Conservation (phyloP, 345 rosid genomes). For the Syzygium grande region DNA sequence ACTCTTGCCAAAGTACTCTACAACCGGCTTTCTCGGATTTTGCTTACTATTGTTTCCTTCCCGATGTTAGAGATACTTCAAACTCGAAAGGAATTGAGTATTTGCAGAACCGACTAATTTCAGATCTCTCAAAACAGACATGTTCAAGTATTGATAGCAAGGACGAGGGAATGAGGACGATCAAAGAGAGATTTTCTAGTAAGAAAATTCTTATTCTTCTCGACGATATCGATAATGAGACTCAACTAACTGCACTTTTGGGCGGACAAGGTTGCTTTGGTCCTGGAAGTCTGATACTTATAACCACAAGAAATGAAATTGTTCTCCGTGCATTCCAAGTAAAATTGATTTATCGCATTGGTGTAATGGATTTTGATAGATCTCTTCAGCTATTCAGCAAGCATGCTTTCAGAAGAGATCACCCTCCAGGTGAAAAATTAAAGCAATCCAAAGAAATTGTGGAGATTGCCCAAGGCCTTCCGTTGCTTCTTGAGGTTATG, state of each 20-base stretch:
- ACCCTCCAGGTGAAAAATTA: background rate
- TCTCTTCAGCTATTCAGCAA: background rate
- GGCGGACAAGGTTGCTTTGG: background rate
- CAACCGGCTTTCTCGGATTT: background rate
- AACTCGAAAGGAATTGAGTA: background rate
- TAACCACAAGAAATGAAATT: background rate
- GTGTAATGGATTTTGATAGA: background rate
- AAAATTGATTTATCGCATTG: background rate
- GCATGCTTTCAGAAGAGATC: background rate
- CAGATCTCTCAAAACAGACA: background rate
- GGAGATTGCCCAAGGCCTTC: background rate
- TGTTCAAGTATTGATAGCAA: background rate
- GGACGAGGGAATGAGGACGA: background rate
- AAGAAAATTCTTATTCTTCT: background rate
- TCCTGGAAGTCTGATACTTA: background rate
- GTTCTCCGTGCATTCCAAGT: background rate
- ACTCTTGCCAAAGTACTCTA: background rate
- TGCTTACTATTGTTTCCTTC: background rate
- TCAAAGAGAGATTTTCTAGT: background rate
- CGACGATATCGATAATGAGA: background rate
- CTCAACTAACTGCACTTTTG: background rate
- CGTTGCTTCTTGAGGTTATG: background rate
- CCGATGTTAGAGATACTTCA: background rate
- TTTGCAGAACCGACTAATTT: background rate
- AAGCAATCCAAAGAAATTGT: background rate